Percentiles rank a stretch among this genome's conserved stretches.
phyloP scores from a whole-genome alignment of 208 protist species.

The Trypanosoma platydactyli region DNA sequence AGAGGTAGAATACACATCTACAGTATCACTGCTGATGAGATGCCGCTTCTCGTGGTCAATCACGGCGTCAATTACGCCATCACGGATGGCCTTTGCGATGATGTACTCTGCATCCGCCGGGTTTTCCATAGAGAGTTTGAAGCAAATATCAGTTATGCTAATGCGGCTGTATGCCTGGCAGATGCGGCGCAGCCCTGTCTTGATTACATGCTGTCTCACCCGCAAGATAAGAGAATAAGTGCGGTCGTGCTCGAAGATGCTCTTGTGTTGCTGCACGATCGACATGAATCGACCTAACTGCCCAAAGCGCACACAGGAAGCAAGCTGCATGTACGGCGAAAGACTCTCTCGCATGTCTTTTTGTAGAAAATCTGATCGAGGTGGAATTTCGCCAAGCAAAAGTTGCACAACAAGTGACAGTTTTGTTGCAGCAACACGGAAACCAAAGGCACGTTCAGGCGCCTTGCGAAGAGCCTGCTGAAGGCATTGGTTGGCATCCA shows the following conservation, averaged over 20 bases:
- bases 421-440: conserved; percentile 93
- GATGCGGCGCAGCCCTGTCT: conserved; percentile 96
- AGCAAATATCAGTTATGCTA: conserved; percentile 94
- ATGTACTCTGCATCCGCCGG: conserved; percentile 97
- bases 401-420: conserved; percentile 96
- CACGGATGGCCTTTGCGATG: conserved; percentile 96
- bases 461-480: conserved; percentile 96
- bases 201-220: conserved; percentile 98
- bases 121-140: conserved; percentile 96
- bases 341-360: conserved; percentile 90
- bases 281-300: conserved; percentile 94
- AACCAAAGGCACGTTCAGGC: conserved; percentile 93
- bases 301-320: conserved; percentile 94
- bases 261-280: conserved; percentile 88
- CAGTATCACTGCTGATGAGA: conserved; percentile 92
- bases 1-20: conserved; percentile 96
- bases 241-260: conserved; percentile 93
- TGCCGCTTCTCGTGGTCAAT: conserved; percentile 94
- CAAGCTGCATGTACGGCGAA: conserved; percentile 94
- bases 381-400: conserved; percentile 97
- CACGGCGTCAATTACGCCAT: conserved; percentile 96
- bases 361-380: conserved; percentile 87
- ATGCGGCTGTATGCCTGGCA: conserved; percentile 97
- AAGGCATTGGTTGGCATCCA: conserved; percentile 92
- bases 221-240: conserved; percentile 96